A percentile compares a stretch with the other conserved stretches of the same genome.
Evolutionary conservation across 495 filamentous ascomycete genomes (phyloP).

Genomic region (Penicillium egyptiacum): DNA sequence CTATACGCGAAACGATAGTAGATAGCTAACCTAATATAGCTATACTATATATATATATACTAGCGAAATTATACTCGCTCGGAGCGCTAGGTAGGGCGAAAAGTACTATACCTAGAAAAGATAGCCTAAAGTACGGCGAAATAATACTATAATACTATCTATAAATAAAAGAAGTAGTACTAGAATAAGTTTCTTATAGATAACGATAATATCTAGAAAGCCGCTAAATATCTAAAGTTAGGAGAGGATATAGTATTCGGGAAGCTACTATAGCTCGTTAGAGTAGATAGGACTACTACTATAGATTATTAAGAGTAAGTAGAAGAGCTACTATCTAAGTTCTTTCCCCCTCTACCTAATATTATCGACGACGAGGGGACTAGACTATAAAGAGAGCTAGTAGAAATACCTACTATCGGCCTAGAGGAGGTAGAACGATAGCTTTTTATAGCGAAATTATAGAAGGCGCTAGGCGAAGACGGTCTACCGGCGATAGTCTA

Average conservation of each 20-base stretch:
- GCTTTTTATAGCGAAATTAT: conserved; percentile 19
- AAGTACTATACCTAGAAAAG: conserved; percentile 15
- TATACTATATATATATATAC: neutral
- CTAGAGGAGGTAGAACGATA: conserved; percentile 26
- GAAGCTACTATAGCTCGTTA: conserved; percentile 10
- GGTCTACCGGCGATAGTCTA: conserved; percentile 27
- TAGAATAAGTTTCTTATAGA: conserved; percentile 29
- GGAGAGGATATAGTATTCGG: conserved; percentile 21
- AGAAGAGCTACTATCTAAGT: too few relatives aligned
- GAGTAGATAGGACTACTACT: too few relatives aligned
- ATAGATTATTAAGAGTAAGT: neutral
- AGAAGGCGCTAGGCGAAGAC: conserved; percentile 2
- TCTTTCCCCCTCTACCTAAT: conserved; percentile 11
- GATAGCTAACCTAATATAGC: conserved; percentile 18
- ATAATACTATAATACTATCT: conserved; percentile 26
- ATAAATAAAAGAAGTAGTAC: conserved; percentile 29
- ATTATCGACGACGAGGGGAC: conserved; percentile 22
- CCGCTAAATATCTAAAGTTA: conserved; percentile 24
- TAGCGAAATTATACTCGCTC: too few relatives aligned
- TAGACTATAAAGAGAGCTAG: conserved; percentile 22
- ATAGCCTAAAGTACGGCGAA: conserved; percentile 20
- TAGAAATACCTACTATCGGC: conserved; percentile 19
- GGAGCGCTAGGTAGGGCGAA: too few relatives aligned
- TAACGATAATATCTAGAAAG: conserved; percentile 31
- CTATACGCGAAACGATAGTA: conserved; percentile 21